Percentiles rank a stretch among this genome's conserved stretches.
phyloP scores from a whole-genome alignment of 192 early-diverging fungal species.

The Chytriomyces confervae region DNA sequence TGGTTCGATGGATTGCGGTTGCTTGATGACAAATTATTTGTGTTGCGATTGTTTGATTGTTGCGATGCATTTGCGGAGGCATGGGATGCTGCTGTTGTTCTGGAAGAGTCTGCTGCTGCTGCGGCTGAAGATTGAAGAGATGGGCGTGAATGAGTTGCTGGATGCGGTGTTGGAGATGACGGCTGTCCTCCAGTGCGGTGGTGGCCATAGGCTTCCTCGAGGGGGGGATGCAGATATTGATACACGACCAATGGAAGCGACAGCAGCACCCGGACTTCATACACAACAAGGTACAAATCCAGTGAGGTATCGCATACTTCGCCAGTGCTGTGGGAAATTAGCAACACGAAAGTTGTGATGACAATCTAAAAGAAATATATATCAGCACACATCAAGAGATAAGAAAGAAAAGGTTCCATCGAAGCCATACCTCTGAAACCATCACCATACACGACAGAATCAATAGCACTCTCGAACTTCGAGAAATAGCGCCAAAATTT shows the following conservation, averaged over 20 bases:
- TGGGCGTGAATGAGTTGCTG: not conserved
- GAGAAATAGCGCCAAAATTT: constrained; percentile 23
- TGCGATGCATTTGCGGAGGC: not conserved
- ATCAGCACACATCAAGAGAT: not conserved
- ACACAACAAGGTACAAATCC: constrained; percentile 64
- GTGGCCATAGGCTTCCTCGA: not conserved
- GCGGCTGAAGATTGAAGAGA: not conserved
- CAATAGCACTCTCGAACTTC: constrained; percentile 18
- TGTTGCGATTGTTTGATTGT: not conserved
- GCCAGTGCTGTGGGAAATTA: constrained; percentile 49
- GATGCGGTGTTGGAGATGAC: not conserved
- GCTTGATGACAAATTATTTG: not conserved
- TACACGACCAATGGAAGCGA: constrained; percentile 69
- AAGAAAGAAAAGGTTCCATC: too few relatives aligned
- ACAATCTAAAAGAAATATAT: constrained; percentile 39
- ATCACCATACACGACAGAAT: constrained; percentile 15
- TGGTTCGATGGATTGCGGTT: not conserved
- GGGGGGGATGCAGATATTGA: constrained; percentile 59
- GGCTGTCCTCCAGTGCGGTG: too few relatives aligned
- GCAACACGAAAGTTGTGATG: constrained; percentile 58
- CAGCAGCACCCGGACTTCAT: constrained; percentile 63
- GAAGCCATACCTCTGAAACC: constrained; percentile 13
- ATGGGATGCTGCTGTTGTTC: not conserved
- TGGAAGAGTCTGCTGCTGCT: not conserved
- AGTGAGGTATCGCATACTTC: constrained; percentile 58